Base-by-base conservation (phyloP, 176 grass and related monocot species). In the Eleusine indica region DNA sequence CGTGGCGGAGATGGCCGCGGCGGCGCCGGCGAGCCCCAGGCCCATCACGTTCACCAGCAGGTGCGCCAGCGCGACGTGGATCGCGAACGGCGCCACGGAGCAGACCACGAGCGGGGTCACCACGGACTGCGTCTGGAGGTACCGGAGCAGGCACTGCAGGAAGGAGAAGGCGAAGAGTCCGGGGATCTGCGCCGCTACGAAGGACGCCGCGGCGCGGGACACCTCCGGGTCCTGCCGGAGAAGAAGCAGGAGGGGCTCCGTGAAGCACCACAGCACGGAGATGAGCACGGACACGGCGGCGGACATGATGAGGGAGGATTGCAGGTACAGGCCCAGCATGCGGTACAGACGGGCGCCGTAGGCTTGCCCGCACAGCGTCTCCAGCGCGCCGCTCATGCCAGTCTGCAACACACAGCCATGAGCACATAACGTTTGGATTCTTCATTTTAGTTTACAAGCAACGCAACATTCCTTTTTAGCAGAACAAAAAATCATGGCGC, bases 321-420 rank as follows among this genome's bases (percentile, higher is more conserved):
- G 96, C 9, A 98, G 85, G 87, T 95, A 94, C 3, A 95, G 72
- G n/a, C 96, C 93, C 13, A 95, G 58, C 93, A 89, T 91, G 11
- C 83, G 75, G 76, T 95, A 92, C 28, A 87, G 47, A 56, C 82
- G 87, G 12, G 91, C 93, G 21, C 96, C 96, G 53, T 87, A 94
- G 16, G 82, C 91, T 81, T 98, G 93, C 1, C 96, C 96, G 61
- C 96, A 98, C 48, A 98, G 87, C 37, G 96, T 98, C 80, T 98
- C 96, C 68, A 98, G 89, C 7, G 93, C 74, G 37, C 96, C 96
- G 70, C 89, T 95, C 70, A 95, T 77, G 14, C 96, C 96, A 9
- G 77, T 92, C 93, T 95, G 89, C 48, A 17, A 9, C 21, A 21
- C 9, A 4, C n/a, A 63, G 21, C 4, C 54, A 0, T 7, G 30